A percentile compares a stretch with the other conserved stretches of the same genome.
phyloP scores from a whole-genome alignment of 495 filamentous ascomycete genomes.

The Penicillium cosmopolitanum region DNA sequence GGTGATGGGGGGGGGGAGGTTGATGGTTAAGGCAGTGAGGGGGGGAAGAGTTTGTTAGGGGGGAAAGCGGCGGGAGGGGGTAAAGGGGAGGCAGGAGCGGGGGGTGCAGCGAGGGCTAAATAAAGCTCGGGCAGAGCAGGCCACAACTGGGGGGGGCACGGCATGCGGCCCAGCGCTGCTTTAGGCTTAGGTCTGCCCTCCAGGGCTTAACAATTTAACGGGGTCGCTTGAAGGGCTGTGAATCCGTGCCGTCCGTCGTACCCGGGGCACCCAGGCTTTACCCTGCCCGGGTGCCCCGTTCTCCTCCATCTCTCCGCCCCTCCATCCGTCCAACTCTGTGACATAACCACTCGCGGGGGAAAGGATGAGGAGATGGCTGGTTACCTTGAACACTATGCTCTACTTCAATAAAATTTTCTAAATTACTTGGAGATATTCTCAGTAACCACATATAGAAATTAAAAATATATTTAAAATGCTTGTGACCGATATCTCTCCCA shows the following conservation, averaged over 20 bases:
- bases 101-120: constrained; percentile 11
- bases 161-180: constrained; percentile 24
- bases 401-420: no score
- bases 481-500: no score
- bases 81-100: constrained; percentile 4
- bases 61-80: constrained; percentile 24
- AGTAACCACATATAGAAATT: no score
- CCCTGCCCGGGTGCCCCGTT: background rate
- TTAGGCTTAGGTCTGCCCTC: constrained; percentile 31
- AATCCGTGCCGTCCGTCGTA: background rate
- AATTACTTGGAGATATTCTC: no score
- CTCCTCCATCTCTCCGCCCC: background rate
- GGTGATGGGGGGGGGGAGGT: constrained; percentile 9
- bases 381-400: background rate
- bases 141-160: constrained; percentile 11
- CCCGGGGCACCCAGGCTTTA: constrained; percentile 4
- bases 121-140: constrained; percentile 6
- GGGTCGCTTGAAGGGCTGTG: background rate
- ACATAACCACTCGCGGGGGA: background rate
- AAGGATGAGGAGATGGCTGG: background rate
- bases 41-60: constrained; percentile 17
- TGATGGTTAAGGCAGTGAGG: constrained; percentile 11
- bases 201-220: constrained; percentile 4
- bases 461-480: no score
- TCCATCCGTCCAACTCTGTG: background rate